A percentile compares a stretch with the other conserved stretches of the same genome.
Evolutionary conservation across 2,329 filamentous ascomycete species (phyloP).

Genomic region (Colletotrichum cereale): DNA sequence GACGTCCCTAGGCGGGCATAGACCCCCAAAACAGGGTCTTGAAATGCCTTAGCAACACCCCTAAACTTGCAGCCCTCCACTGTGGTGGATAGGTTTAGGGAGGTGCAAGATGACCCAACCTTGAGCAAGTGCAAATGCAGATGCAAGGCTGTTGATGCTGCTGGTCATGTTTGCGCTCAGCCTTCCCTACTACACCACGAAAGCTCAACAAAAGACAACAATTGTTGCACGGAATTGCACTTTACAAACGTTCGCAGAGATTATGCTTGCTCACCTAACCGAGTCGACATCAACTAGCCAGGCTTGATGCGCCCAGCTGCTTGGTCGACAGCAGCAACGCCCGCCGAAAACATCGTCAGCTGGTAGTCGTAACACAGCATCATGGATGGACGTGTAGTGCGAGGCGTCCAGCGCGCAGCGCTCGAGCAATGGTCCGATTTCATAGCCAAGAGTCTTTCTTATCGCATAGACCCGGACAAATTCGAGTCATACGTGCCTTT

Average conservation of each 20-base stretch:
- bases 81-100: constrained; percentile 6
- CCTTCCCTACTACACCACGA: neutral
- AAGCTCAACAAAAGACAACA: neutral
- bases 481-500: constrained; percentile 66
- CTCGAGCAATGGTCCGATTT: constrained; percentile 63
- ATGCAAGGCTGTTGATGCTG: constrained; percentile 3
- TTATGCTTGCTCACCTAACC: constrained; percentile 14
- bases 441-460: constrained; percentile 61
- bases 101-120: constrained; percentile 5
- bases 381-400: constrained; percentile 39
- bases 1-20: neutral
- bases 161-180: neutral
- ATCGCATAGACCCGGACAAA: constrained; percentile 64
- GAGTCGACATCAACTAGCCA: constrained; percentile 23
- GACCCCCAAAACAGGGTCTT: neutral
- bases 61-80: neutral
- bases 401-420: constrained; percentile 43
- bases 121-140: constrained; percentile 8
- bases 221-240: neutral
- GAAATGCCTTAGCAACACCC: neutral
- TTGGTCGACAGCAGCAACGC: constrained; percentile 5
- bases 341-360: constrained; percentile 1
- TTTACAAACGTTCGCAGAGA: neutral
- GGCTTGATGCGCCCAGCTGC: constrained; percentile 29
- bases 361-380: neutral